Conservation (phyloP, 208 protist genomes). For the Crithidia expoeki region DNA sequence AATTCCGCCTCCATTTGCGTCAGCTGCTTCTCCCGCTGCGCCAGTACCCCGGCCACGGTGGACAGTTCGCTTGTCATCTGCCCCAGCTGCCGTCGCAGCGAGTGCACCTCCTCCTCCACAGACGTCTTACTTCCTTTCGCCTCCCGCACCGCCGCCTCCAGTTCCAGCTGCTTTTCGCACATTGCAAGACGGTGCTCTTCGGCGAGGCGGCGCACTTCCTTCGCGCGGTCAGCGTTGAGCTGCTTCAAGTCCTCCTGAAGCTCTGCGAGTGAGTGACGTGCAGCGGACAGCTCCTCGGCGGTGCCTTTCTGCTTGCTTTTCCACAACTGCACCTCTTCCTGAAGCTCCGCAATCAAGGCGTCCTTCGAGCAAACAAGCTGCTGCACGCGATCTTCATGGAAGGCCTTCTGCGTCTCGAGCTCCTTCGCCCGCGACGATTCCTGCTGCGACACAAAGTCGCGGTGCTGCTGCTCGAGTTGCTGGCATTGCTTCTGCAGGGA, state of each 20-base stretch:
- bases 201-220: conserved; percentile 56
- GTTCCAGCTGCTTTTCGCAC: conserved; percentile 68
- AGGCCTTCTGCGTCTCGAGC: conserved; percentile 43
- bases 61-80: conserved; percentile 73
- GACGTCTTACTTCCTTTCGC: conserved; percentile 56
- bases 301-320: conserved; percentile 54
- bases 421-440: conserved; percentile 36
- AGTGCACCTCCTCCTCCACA: conserved; percentile 79
- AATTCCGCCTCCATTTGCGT: conserved; percentile 48
- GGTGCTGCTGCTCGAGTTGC: conserved; percentile 60
- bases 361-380: conserved; percentile 59
- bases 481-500: conserved; percentile 19
- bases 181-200: conserved; percentile 82
- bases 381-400: conserved; percentile 59
- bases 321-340: conserved; percentile 47
- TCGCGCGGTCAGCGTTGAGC: conserved; percentile 42
- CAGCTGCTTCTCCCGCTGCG: conserved; percentile 72
- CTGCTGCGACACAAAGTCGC: conserved; percentile 48
- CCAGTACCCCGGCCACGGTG: conserved; percentile 62
- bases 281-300: conserved; percentile 54
- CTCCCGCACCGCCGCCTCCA: conserved; percentile 71
- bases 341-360: conserved; percentile 51
- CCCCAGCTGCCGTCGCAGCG: conserved; percentile 67
- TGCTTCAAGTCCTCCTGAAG: conserved; percentile 66
- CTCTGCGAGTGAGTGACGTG: conserved; percentile 47